A percentile compares a stretch with the other conserved stretches of the same genome.
phyloP scores from a whole-genome alignment of 495 filamentous ascomycete species.

The Penicillium tannophilum region DNA sequence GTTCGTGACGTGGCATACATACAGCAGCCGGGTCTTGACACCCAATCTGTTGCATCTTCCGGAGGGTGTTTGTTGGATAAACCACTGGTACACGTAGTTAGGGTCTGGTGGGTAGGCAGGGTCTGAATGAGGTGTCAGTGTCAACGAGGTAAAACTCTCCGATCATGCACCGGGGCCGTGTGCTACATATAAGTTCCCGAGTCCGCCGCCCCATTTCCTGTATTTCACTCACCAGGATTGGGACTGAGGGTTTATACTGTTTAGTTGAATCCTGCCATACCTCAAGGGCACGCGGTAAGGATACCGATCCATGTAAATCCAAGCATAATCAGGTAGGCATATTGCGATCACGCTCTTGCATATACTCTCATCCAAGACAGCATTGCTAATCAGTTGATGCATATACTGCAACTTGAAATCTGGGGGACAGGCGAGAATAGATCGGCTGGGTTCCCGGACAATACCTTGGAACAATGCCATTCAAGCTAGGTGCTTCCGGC shows the following conservation, averaged over 20 bases:
- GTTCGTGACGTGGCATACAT: conserved; percentile 45
- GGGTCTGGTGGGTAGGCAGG: neutral
- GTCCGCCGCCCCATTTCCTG: neutral
- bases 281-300: neutral
- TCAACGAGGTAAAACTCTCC: conserved; percentile 19
- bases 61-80: conserved; percentile 22
- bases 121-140: conserved; percentile 1
- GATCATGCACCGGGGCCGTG: neutral
- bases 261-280: neutral
- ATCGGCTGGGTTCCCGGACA: neutral
- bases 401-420: neutral
- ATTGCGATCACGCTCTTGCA: too few species aligned
- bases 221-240: neutral
- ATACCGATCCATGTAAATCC: neutral
- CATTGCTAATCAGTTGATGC: neutral
- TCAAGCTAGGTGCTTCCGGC: neutral
- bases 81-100: conserved; percentile 41
- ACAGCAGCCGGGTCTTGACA: conserved; percentile 28
- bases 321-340: neutral
- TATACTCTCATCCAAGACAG: neutral
- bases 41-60: conserved; percentile 19
- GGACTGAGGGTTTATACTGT: neutral
- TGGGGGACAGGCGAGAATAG: neutral
- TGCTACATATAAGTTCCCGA: conserved; percentile 18
- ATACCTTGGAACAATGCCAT: neutral